phyloP scores from a whole-genome alignment of 2,329 filamentous ascomycete genomes.

The Pseudogymnoascus destructans region DNA sequence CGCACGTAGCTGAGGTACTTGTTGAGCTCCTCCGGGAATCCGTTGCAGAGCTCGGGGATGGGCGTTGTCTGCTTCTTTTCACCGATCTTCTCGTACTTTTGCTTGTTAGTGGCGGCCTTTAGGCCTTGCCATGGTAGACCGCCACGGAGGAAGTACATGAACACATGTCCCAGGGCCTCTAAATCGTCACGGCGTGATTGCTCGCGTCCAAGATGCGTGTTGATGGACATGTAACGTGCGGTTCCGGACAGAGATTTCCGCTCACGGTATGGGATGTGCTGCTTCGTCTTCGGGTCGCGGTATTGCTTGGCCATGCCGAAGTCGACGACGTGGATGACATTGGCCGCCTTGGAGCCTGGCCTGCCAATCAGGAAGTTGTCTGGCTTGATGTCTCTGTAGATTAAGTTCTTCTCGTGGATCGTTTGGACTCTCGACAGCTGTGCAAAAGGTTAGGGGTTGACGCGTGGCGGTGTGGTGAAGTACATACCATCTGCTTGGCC shows the following conservation, averaged over 20 bases:
- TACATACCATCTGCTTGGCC: constrained; percentile 85
- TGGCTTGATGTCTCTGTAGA: constrained; percentile 98
- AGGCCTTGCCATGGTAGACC: constrained; percentile 60
- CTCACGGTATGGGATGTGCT: constrained; percentile 95
- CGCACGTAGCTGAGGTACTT: constrained; percentile 96
- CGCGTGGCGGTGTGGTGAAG: not conserved
- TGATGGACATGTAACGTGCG: constrained; percentile 98
- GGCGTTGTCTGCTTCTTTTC: constrained; percentile 98
- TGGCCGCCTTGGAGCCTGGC: constrained; percentile 83
- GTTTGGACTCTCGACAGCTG: constrained; percentile 79
- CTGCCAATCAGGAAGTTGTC: constrained; percentile 98
- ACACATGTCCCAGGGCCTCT: constrained; percentile 69
- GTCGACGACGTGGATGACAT: constrained; percentile 96
- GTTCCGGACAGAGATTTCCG: constrained; percentile 94
- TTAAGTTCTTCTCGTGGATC: constrained; percentile 98
- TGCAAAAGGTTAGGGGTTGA: not conserved
- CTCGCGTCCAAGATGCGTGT: constrained; percentile 91
- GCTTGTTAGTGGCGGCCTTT: constrained; percentile 69
- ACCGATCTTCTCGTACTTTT: constrained; percentile 99
- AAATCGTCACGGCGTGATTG: constrained; percentile 93
- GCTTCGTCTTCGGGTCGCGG: constrained; percentile 95
- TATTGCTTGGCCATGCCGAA: constrained; percentile 99
- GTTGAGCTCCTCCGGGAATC: constrained; percentile 93
- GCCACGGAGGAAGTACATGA: constrained; percentile 63
- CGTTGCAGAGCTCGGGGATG: constrained; percentile 93